Evolutionary conservation across 2,329 filamentous ascomycete species (phyloP).

Genomic region (Pseudogymnoascus sp.): DNA sequence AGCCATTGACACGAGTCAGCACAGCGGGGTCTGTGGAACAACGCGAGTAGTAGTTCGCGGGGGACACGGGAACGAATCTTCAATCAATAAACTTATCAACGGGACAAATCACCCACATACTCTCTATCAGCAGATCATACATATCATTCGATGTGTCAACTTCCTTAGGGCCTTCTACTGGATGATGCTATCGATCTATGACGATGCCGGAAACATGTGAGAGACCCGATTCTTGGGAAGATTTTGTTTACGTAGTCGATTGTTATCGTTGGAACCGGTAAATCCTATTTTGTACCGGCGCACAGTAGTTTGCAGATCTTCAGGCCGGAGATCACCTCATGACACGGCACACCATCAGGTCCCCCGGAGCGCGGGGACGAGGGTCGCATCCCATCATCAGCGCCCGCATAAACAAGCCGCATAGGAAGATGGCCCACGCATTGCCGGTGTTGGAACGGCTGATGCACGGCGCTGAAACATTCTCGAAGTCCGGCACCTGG

Average conservation of each 20-base stretch:
- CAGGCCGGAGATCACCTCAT: not conserved
- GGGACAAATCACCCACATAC: not conserved
- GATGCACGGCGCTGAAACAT: not conserved
- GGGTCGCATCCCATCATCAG: not conserved
- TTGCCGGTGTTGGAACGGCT: slow-evolving; percentile 4
- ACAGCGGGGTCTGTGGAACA: slow-evolving; percentile 6
- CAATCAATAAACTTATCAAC: not conserved
- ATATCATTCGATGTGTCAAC: slow-evolving; percentile 5
- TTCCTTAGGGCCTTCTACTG: not conserved
- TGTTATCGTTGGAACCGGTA: not conserved
- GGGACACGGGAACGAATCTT: not conserved
- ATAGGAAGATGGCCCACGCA: not conserved
- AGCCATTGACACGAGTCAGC: not conserved
- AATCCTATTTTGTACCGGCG: not conserved
- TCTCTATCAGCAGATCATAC: not conserved
- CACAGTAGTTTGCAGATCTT: not conserved
- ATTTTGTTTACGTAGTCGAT: slow-evolving; percentile 4
- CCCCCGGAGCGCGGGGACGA: not conserved
- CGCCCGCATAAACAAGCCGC: not conserved
- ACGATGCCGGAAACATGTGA: not conserved
- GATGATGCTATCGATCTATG: not conserved
- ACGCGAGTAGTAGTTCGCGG: not conserved
- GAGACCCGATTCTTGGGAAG: not conserved
- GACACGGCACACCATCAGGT: slow-evolving; percentile 5
- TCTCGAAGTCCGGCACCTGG: slow-evolving; percentile 6